Conservation (phyloP, 257 asterid genomes). For the Apocynum venetum region DNA sequence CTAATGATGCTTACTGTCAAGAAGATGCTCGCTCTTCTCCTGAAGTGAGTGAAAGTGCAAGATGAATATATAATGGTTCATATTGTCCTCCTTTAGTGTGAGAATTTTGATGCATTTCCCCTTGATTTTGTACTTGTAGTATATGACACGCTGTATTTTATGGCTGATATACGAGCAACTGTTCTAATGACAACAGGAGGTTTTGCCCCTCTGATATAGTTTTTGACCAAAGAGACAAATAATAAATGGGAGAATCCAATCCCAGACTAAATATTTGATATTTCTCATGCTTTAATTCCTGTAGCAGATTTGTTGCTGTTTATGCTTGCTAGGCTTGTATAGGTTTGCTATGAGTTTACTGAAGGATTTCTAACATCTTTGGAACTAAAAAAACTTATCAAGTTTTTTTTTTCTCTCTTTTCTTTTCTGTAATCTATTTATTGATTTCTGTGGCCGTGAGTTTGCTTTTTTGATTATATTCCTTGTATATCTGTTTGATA, state of each 20-base stretch:
- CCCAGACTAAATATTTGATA: neutral
- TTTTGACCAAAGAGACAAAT: neutral
- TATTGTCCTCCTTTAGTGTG: neutral
- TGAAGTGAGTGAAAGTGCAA: constrained; percentile 48
- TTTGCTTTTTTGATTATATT: neutral
- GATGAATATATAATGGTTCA: constrained; percentile 26
- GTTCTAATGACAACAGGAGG: neutral
- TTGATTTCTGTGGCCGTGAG: neutral
- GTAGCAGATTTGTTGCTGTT: too few species aligned
- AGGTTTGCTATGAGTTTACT: too few species aligned
- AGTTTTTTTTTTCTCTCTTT: too few species aligned
- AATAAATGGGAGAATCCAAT: neutral
- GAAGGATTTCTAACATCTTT: neutral
- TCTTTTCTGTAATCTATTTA: neutral
- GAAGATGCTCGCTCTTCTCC: constrained; percentile 38
- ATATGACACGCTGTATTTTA: neutral
- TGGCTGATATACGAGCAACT: neutral
- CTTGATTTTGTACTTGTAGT: neutral
- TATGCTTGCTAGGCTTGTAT: too few species aligned
- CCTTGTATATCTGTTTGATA: neutral
- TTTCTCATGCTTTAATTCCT: neutral
- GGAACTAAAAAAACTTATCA: neutral
- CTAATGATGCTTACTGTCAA: constrained; percentile 26
- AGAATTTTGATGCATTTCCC: constrained; percentile 1
- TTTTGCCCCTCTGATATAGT: neutral